Percentiles rank a stretch among this genome's conserved stretches.
Conservation (phyloP, 768 basidiomycete species). For the Suillus sp. region DNA sequence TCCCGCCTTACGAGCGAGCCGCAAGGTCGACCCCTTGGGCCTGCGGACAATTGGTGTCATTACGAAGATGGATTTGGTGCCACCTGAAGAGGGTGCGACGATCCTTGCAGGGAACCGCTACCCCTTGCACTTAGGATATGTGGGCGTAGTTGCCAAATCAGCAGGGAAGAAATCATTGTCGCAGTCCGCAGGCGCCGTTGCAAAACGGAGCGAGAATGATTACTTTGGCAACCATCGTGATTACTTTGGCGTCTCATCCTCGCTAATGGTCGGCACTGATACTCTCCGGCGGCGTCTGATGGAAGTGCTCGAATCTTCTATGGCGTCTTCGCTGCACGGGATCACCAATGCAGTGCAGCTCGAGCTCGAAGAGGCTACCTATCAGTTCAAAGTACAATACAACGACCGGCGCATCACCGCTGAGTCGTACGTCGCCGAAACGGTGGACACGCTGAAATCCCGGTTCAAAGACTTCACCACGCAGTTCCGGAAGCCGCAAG, state of each 20-base stretch:
- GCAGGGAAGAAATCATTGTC: slow-evolving; percentile 54
- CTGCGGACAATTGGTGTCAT: slow-evolving; percentile 95
- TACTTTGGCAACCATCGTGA: slow-evolving; percentile 69
- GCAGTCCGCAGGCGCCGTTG: slow-evolving; percentile 51
- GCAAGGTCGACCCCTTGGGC: slow-evolving; percentile 88
- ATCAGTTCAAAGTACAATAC: slow-evolving; percentile 99
- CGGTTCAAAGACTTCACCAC: slow-evolving; percentile 84
- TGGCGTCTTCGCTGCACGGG: slow-evolving; percentile 93
- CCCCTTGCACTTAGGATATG: slow-evolving; percentile 96
- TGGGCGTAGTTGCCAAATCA: slow-evolving; percentile 92
- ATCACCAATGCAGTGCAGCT: slow-evolving; percentile 96
- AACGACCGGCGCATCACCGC: slow-evolving; percentile 94
- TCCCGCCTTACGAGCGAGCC: slow-evolving; percentile 89
- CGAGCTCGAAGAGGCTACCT: slow-evolving; percentile 94
- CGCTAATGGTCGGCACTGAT: slow-evolving; percentile 88
- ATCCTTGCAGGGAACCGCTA: slow-evolving; percentile 91
- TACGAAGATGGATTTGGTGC: slow-evolving; percentile 98
- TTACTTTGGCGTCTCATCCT: slow-evolving; percentile 59
- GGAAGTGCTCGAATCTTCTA: slow-evolving; percentile 97
- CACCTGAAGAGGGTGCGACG: slow-evolving; percentile 73
- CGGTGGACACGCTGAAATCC: slow-evolving; percentile 88
- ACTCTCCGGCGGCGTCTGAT: slow-evolving; percentile 89
- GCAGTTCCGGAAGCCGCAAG: slow-evolving; percentile 86
- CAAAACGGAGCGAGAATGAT: slow-evolving; percentile 60
- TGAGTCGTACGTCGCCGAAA: slow-evolving; percentile 97